Conservation (phyloP, 768 basidiomycete genomes). For the Termitomyces sp. region DNA sequence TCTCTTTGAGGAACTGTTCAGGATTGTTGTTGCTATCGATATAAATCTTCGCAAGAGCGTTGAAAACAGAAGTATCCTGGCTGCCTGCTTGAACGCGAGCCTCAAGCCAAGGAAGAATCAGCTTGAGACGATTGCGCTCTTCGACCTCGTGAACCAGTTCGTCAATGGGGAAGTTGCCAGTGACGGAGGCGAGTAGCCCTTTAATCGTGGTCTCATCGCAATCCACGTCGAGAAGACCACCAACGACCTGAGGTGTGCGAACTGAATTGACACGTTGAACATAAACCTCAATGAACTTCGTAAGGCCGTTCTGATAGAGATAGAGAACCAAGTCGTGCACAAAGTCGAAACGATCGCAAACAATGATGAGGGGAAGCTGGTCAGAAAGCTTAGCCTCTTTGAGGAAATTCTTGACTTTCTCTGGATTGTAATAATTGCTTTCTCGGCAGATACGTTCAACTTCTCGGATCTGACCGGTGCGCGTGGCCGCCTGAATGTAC, state of each 20-base stretch:
- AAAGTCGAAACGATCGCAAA: slow-evolving; percentile 99
- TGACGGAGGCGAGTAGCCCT: slow-evolving; percentile 87
- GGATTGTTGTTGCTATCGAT: slow-evolving; percentile 99
- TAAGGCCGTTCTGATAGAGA: slow-evolving; percentile 95
- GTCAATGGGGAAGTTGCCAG: slow-evolving; percentile 96
- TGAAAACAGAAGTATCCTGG: slow-evolving; percentile 92
- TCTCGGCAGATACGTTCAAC: slow-evolving; percentile 99
- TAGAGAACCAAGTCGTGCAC: slow-evolving; percentile 99
- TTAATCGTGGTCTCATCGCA: slow-evolving; percentile 97
- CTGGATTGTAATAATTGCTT: slow-evolving; percentile 96
- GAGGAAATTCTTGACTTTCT: slow-evolving; percentile 99
- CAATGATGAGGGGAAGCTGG: slow-evolving; percentile 97
- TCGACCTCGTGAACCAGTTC: slow-evolving; percentile 98
- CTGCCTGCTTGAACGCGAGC: slow-evolving; percentile 89
- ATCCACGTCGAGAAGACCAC: slow-evolving; percentile 95
- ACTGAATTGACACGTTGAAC: slow-evolving; percentile 98
- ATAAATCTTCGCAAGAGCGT: slow-evolving; percentile 97
- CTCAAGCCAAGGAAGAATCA: slow-evolving; percentile 97
- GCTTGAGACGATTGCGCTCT: slow-evolving; percentile 90
- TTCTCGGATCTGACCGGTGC: slow-evolving; percentile 97
- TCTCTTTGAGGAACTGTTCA: slow-evolving; percentile 96
- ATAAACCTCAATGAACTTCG: slow-evolving; percentile 99
- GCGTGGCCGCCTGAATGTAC: slow-evolving; percentile 98
- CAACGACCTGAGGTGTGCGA: slow-evolving; percentile 94
- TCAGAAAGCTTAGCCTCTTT: slow-evolving; percentile 97